phyloP scores from a whole-genome alignment of 352 stramenopile genomes.

The Phytophthora aleatoria region DNA sequence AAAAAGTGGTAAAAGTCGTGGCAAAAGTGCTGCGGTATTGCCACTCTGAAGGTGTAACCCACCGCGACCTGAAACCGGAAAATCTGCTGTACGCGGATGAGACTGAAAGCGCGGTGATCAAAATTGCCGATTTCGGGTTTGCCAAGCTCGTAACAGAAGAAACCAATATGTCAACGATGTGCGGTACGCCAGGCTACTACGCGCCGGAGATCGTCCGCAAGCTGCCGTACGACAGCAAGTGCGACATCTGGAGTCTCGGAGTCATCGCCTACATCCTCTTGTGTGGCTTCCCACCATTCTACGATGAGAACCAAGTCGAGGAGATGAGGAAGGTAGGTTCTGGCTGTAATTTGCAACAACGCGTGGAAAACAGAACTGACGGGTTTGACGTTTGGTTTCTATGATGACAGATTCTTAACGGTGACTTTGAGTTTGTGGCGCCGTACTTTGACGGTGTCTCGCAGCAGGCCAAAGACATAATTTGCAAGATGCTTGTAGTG shows the following conservation, averaged over 20 bases:
- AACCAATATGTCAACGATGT: constrained; percentile 89
- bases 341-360: background rate
- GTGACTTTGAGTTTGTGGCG: constrained; percentile 91
- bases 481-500: constrained; percentile 92
- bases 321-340: constrained; percentile 74
- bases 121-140: constrained; percentile 94
- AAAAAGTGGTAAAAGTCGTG: constrained; percentile 85
- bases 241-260: constrained; percentile 95
- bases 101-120: constrained; percentile 90
- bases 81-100: constrained; percentile 93
- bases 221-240: constrained; percentile 94
- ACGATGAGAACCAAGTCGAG: constrained; percentile 91
- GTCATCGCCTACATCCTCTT: constrained; percentile 94
- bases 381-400: constrained; percentile 1
- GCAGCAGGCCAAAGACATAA: constrained; percentile 92
- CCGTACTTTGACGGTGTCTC: constrained; percentile 93
- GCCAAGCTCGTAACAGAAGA: constrained; percentile 82
- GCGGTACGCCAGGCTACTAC: constrained; percentile 95
- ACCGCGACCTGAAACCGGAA: constrained; percentile 97
- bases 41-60: constrained; percentile 88
- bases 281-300: constrained; percentile 97
- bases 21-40: constrained; percentile 88
- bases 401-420: constrained; percentile 62
- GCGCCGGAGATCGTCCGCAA: constrained; percentile 96
- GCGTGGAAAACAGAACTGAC: background rate